Base-by-base conservation (phyloP, 2,329 filamentous ascomycete genomes). In the Fusarium torulosum region DNA sequence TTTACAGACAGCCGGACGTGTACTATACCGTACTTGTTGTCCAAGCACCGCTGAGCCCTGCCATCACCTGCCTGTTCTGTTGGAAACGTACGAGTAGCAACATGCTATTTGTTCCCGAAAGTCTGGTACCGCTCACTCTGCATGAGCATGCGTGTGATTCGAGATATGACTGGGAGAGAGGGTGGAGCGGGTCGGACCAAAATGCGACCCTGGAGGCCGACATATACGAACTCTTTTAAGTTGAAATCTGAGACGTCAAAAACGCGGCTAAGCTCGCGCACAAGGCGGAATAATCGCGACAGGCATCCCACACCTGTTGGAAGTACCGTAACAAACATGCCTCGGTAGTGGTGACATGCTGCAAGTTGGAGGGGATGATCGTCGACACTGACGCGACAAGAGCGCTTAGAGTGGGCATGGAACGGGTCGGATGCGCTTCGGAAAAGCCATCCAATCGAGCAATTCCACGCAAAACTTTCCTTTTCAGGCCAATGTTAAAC, bases 91-190 rank as follows among this genome's bases (percentile, higher is more conserved):
- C 70, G 66, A 72, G 67, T 62, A 63, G 52, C 60, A 63, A 63
- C 42, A 54, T 53, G 42, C 50, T 66, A 41, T 65, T 66, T 68
- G 69, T 71, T 69, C 70, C 75, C 75, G 69, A 71, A 53, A 68
- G 63, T 72, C 61, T 71, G 76, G 75, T 74, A 75, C 71, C 74
- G 74, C 74, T 59, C 69, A 67, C 54, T 70, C 56, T 75, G 72
- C 73, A 74, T 74, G 58, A 72, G 47, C 52, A 68, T 63, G 59
- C 27, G 51, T 63, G 59, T 63, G 58, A 56, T 54, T 55, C 42
- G 53, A 65, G 47, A 68, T 64, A 52, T 59, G 66, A 60, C 63
- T 69, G 52, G 47, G 29, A 57, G 58, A 67, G 47, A 38, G 49
- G 50, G 35, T 37, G 53, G 52, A 41, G 53, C 46, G 59, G 42